Evolutionary conservation across 1,284 basidiomycete genomes (phyloP).

Genomic region (Cerioporus squamosus): DNA sequence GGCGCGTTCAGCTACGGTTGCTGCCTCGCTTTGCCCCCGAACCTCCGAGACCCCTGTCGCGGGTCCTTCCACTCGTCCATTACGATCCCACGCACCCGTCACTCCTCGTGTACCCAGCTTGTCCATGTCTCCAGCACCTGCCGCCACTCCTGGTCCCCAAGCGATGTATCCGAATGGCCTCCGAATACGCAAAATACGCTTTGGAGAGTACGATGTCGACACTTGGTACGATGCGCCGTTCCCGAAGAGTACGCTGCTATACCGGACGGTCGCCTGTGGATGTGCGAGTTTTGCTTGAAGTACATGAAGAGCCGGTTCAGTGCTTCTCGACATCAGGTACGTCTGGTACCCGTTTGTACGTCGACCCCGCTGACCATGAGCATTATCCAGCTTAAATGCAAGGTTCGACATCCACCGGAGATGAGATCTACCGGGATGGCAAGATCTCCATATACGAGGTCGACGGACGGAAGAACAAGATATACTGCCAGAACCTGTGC

Average conservation of each 20-base stretch:
- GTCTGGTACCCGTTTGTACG: conserved; percentile 31
- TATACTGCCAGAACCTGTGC: conserved; percentile 99
- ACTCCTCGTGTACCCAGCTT: conserved; percentile 28
- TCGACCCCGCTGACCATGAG: background rate
- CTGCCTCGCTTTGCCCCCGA: conserved; percentile 47
- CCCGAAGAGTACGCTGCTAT: conserved; percentile 95
- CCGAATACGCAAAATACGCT: conserved; percentile 87
- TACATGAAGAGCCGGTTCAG: conserved; percentile 98
- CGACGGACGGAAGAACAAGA: conserved; percentile 98
- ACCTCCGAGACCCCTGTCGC: conserved; percentile 50
- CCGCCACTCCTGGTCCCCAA: conserved; percentile 41
- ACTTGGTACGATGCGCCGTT: conserved; percentile 99
- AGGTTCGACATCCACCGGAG: conserved; percentile 95
- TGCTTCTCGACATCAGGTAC: conserved; percentile 83
- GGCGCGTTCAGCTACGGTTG: conserved; percentile 53
- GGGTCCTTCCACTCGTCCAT: conserved; percentile 63
- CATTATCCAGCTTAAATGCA: conserved; percentile 84
- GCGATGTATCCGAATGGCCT: conserved; percentile 46
- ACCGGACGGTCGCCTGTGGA: conserved; percentile 92
- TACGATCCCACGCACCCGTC: conserved; percentile 54
- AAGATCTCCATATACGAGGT: conserved; percentile 95
- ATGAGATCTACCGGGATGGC: conserved; percentile 97
- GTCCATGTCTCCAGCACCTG: conserved; percentile 41
- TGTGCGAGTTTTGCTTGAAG: conserved; percentile 98
- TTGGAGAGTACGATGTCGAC: conserved; percentile 94